Evolutionary conservation across 2,329 filamentous ascomycete species (phyloP), one percentile per base, ranked within the genome.

Genomic region (Aspergillus fumigatus): DNA sequence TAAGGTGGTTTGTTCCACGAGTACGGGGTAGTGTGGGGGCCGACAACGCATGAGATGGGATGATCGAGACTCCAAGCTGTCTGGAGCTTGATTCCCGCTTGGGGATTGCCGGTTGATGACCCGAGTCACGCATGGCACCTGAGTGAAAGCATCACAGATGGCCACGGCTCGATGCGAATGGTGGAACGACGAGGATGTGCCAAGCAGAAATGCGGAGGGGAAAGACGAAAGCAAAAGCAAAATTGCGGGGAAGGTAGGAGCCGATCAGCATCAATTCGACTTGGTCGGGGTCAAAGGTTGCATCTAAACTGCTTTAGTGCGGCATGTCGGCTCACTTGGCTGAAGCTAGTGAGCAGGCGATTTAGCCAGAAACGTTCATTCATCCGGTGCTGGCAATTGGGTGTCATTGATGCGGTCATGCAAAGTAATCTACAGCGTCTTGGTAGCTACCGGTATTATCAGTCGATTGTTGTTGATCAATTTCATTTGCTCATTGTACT

Each of bases 171-270:
- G 40, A 29, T 50, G 19, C 35, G 49, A 47, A 57, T 50, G 55
- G 38, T 47, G 45, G 27, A 43, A 49, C 19, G 21, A 40, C 26
- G 9, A 49, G 23, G 8, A 55, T 45, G 8, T 14, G 41, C 41
- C 41, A 45, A 45, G 41, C 41, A 11, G 53, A 43, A 54, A 29
- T 14, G 48, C 21, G 32, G 43, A 50, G 49, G 55, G 49, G 47
- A 50, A 32, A 6, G 23, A n/a, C 19, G 40, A 27, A 53, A 48
- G 19, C 21, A 41, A 40, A 2, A 14, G n/a, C 17, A 10, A 35
- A 21, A 50, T 51, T 52, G 53, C 53, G 49, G 56, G 56, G 56
- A 55, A 55, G 52, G 48, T 48, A 27, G 56, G 17, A 40, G 45
- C 50, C 51, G 32, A 38, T 38, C 32, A 38, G 32, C 32, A 17